Percentiles rank a stretch among this genome's conserved stretches.
phyloP scores from a whole-genome alignment of 345 rosid genomes.

The Murraya koenigii region DNA sequence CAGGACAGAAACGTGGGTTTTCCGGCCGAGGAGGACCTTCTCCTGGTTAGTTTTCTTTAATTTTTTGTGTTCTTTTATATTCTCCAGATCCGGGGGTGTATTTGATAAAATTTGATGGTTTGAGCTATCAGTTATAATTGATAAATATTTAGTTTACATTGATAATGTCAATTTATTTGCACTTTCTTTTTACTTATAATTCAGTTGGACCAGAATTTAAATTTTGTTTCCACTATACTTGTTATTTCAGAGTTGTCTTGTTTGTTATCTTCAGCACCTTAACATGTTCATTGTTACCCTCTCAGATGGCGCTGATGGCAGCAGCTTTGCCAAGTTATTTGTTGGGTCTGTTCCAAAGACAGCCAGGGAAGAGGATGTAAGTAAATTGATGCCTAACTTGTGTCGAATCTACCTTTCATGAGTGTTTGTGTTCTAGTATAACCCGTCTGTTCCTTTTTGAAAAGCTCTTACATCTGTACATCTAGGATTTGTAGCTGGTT shows the following conservation, averaged over 20 bases:
- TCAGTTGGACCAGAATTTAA: background rate
- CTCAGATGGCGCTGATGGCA: conserved; percentile 49
- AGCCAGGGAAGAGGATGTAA: conserved; percentile 80
- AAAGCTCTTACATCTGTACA: background rate
- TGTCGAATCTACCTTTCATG: background rate
- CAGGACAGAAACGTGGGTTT: conserved; percentile 68
- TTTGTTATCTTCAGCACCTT: background rate
- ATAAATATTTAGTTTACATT: background rate
- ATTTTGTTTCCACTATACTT: background rate
- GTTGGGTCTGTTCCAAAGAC: conserved; percentile 98
- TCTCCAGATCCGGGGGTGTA: background rate
- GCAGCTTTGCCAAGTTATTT: conserved; percentile 80
- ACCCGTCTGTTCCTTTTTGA: background rate
- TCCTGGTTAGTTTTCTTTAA: conserved; percentile 30
- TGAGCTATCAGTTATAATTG: background rate
- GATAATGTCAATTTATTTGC: background rate
- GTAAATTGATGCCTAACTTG: conserved; percentile 22
- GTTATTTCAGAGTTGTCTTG: background rate
- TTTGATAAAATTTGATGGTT: background rate
- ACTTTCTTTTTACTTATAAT: background rate
- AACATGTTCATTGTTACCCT: background rate
- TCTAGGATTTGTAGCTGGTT: background rate
- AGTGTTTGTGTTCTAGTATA: too few species aligned
- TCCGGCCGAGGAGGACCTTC: conserved; percentile 48
- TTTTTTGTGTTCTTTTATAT: background rate